Percentiles rank a stretch among this genome's conserved stretches.
Evolutionary conservation across 2,329 filamentous ascomycete species (phyloP).

Genomic region (Aureobasidium pullulans): DNA sequence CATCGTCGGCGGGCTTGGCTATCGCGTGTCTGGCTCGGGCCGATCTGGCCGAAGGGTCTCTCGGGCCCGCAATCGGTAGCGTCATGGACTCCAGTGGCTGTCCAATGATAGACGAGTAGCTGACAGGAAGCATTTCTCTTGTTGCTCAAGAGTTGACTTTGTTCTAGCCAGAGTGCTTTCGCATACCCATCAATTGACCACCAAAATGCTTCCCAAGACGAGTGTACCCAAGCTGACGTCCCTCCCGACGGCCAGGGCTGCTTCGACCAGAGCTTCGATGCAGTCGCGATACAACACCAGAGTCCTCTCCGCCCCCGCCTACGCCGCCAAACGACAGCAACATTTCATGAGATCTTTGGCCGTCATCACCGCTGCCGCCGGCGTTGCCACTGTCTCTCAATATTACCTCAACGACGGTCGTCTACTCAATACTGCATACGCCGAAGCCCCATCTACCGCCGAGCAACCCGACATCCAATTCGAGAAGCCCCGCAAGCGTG

Average conservation of each 20-base stretch:
- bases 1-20: background rate
- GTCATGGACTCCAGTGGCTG: background rate
- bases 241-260: constrained; percentile 14
- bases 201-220: constrained; percentile 11
- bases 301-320: constrained; percentile 22
- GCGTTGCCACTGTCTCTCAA: constrained; percentile 38
- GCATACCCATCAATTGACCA: background rate
- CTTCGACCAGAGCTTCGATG: constrained; percentile 19
- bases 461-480: constrained; percentile 54
- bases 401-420: constrained; percentile 34
- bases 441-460: constrained; percentile 38
- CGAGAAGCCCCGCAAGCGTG: constrained; percentile 55
- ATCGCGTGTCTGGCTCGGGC: background rate
- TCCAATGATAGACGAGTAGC: background rate
- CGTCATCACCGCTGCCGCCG: constrained; percentile 35
- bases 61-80: constrained; percentile 1
- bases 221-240: background rate
- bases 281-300: constrained; percentile 13
- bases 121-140: background rate
- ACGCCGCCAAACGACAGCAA: constrained; percentile 38
- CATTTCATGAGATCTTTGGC: constrained; percentile 38
- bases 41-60: background rate
- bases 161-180: background rate
- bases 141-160: background rate
- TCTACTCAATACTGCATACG: constrained; percentile 35